These are phyloP conservation scores for Harringtonia lauricola DNA, from an alignment of 2,329 filamentous ascomycete species.

Conservation along the genomic window DNA sequence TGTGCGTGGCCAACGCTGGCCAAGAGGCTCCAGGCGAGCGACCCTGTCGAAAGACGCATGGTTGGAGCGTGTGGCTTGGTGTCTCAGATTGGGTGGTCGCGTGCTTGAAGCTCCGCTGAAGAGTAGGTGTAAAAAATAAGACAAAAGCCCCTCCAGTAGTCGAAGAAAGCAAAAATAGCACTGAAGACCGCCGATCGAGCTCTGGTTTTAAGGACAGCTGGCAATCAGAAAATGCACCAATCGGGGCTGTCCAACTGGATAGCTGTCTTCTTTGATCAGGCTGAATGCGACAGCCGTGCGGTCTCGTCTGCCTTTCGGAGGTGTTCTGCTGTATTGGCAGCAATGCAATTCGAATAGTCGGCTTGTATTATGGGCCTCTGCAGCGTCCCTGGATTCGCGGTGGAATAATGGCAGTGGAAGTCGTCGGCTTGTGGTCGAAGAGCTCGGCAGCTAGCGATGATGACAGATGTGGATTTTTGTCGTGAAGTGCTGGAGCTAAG, in stretches of 20 bases:
- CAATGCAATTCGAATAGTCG: not conserved
- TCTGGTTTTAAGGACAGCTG: constrained; percentile 10
- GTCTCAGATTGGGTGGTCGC: not conserved
- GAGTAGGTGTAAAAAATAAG: too few species aligned
- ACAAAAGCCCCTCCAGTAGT: too few species aligned
- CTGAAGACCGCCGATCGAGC: not conserved
- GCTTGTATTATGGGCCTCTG: not conserved
- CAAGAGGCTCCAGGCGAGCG: constrained; percentile 11
- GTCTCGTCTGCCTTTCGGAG: not conserved
- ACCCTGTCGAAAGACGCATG: constrained; percentile 10
- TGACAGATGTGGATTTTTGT: too few species aligned
- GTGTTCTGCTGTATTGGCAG: too few species aligned
- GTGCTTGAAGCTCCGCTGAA: not conserved
- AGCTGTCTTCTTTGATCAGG: constrained; percentile 5
- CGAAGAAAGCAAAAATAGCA: too few species aligned
- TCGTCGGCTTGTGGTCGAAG: too few species aligned
- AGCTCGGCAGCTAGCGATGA: too few species aligned
- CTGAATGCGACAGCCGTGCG: too few species aligned
- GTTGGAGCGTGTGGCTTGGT: not conserved
- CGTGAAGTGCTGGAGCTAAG: too few species aligned
- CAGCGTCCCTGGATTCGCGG: too few species aligned
- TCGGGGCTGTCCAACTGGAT: not conserved
- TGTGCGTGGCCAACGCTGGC: constrained; percentile 43
- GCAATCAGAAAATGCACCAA: too few species aligned
- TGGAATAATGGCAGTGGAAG: too few species aligned